A percentile compares a stretch with the other conserved stretches of the same genome.
Conservation (phyloP, 192 early-diverging fungal species). For the Piromyces finnis region DNA sequence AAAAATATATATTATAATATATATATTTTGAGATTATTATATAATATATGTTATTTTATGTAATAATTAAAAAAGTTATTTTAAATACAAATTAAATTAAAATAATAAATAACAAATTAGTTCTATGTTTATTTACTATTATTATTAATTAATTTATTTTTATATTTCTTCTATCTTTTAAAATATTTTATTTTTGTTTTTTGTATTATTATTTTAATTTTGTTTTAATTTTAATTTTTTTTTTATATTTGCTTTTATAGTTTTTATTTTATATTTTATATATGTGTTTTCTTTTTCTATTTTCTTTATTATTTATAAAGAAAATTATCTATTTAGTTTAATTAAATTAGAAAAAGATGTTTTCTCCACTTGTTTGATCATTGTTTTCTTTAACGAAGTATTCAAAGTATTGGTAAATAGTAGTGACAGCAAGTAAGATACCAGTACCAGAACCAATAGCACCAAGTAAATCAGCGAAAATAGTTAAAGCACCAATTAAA, state of each 20-base stretch:
- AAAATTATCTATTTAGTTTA: background rate
- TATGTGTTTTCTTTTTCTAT: background rate
- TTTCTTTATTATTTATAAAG: background rate
- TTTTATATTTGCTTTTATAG: background rate
- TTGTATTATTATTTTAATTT: background rate
- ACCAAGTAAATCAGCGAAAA: slow-evolving; percentile 88
- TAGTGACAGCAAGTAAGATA: slow-evolving; percentile 94
- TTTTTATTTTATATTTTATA: background rate
- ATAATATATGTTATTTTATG: no score
- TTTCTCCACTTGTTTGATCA: background rate
- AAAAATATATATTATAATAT: no score
- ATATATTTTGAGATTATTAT: no score
- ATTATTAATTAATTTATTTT: background rate
- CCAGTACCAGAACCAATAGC: slow-evolving; percentile 99
- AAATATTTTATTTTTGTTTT: background rate
- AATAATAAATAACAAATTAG: background rate
- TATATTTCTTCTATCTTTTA: background rate
- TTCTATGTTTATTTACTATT: background rate
- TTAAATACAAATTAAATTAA: background rate
- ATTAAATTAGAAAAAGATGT: background rate
- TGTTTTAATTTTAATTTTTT: background rate
- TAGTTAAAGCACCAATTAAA: slow-evolving; percentile 85
- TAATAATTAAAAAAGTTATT: background rate
- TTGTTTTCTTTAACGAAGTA: slow-evolving; percentile 73
- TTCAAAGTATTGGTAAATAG: slow-evolving; percentile 99